A percentile compares a stretch with the other conserved stretches of the same genome.
phyloP scores from a whole-genome alignment of 176 grass and related monocot species.

The Avena eriantha region DNA sequence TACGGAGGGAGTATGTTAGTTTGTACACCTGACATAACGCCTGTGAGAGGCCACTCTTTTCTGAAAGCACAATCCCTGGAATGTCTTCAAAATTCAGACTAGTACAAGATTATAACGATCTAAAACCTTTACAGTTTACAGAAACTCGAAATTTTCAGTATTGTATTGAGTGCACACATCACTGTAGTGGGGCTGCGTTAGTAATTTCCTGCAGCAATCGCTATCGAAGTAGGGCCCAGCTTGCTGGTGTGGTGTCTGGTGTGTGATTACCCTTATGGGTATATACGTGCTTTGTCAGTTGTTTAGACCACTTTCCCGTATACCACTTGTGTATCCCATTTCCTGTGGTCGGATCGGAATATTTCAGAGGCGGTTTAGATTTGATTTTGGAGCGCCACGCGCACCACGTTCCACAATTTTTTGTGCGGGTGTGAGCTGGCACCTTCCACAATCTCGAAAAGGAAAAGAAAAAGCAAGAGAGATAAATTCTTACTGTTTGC shows the following conservation, averaged over 20 bases:
- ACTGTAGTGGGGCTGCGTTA: no score
- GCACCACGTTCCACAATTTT: no score
- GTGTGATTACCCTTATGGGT: background rate
- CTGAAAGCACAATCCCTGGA: background rate
- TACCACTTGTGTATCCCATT: background rate
- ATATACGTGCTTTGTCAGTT: background rate
- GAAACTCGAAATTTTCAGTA: background rate
- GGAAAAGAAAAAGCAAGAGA: no score
- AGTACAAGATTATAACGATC: background rate
- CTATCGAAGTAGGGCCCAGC: background rate
- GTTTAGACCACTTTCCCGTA: background rate
- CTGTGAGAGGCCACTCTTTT: background rate
- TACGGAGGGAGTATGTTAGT: background rate
- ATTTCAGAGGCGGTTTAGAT: no score
- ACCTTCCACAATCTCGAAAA: no score
- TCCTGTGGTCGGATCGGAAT: no score
- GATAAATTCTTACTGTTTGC: no score
- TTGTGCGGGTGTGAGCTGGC: no score
- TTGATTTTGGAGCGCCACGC: no score
- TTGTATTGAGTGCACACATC: background rate
- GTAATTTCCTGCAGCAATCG: background rate
- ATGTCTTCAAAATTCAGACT: background rate
- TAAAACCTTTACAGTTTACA: background rate
- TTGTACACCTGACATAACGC: background rate
- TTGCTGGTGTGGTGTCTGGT: background rate